phyloP scores from a whole-genome alignment of 2,329 filamentous ascomycete genomes.

The Pseudogymnoascus sp. region DNA sequence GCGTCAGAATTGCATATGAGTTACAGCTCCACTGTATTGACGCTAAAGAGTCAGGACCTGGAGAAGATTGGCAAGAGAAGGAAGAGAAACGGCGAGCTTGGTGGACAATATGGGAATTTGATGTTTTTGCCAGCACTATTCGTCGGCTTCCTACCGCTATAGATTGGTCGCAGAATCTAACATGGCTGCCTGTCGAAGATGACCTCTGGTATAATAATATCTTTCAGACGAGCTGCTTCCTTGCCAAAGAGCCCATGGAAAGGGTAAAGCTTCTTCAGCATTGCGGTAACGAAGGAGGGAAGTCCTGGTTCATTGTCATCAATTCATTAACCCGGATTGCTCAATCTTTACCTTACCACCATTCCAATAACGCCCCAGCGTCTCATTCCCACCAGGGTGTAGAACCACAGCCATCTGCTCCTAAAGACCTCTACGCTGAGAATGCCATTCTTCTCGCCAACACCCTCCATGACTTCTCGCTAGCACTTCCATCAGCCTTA shows the following conservation, averaged over 20 bases:
- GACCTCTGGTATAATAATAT: conserved; percentile 28
- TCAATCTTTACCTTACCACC: conserved; percentile 25
- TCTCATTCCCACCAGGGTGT: not conserved
- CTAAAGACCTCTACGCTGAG: not conserved
- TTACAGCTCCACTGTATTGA: conserved; percentile 16
- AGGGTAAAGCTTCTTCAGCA: conserved; percentile 29
- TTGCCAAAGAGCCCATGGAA: conserved; percentile 26
- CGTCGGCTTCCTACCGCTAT: conserved; percentile 32
- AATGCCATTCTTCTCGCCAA: conserved; percentile 9
- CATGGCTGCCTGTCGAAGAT: conserved; percentile 32
- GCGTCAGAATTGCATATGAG: conserved; percentile 23
- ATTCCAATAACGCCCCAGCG: not conserved
- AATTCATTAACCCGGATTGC: conserved; percentile 35
- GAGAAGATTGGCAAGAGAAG: conserved; percentile 20
- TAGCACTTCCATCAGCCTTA: conserved; percentile 11
- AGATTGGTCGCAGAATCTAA: conserved; percentile 31
- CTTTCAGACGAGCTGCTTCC: conserved; percentile 24
- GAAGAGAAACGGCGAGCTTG: conserved; percentile 34
- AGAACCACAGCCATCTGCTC: not conserved
- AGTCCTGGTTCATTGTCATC: conserved; percentile 35
- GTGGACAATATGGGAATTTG: conserved; percentile 39
- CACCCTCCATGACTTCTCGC: conserved; percentile 14
- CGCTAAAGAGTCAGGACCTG: conserved; percentile 12
- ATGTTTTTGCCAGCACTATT: conserved; percentile 36
- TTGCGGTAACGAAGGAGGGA: conserved; percentile 28